Evolutionary conservation across 2,329 filamentous ascomycete genomes (phyloP).

Genomic region (Phialophora expanda): DNA sequence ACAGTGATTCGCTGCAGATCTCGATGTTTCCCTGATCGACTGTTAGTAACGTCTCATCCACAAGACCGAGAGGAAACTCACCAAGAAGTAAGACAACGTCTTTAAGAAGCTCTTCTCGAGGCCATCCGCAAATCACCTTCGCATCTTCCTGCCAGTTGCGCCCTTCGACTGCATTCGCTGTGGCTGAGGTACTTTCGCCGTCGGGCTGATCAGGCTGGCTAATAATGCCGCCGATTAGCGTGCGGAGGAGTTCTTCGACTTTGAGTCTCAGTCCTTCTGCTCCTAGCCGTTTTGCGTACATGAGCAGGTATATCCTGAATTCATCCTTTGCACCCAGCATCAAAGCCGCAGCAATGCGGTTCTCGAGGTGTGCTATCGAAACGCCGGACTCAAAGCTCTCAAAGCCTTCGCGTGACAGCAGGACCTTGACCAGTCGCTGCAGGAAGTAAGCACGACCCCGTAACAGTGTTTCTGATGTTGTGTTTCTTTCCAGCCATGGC

Average conservation of each 20-base stretch:
- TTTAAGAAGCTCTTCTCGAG: constrained; percentile 82
- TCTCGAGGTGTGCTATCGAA: constrained; percentile 93
- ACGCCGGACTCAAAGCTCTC: constrained; percentile 90
- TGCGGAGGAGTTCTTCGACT: constrained; percentile 88
- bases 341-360: constrained; percentile 85
- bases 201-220: constrained; percentile 50
- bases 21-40: constrained; percentile 79
- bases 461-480: constrained; percentile 87
- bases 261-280: constrained; percentile 86
- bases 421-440: constrained; percentile 85
- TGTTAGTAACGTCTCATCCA: constrained; percentile 21
- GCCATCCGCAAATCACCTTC: constrained; percentile 86
- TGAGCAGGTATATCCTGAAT: constrained; percentile 91
- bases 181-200: constrained; percentile 58
- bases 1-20: constrained; percentile 94
- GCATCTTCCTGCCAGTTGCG: constrained; percentile 69
- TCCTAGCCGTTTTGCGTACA: constrained; percentile 96
- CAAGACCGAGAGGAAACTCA: constrained; percentile 54
- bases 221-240: constrained; percentile 73
- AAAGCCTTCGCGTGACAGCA: constrained; percentile 87
- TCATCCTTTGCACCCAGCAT: constrained; percentile 86
- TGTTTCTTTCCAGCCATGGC: constrained; percentile 89
- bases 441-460: constrained; percentile 91
- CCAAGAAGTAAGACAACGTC: constrained; percentile 92
- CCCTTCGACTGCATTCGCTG: constrained; percentile 54